Percentiles rank a stretch among this genome's conserved stretches.
phyloP scores from a whole-genome alignment of 495 filamentous ascomycete genomes.

The Talaromyces adpressus region DNA sequence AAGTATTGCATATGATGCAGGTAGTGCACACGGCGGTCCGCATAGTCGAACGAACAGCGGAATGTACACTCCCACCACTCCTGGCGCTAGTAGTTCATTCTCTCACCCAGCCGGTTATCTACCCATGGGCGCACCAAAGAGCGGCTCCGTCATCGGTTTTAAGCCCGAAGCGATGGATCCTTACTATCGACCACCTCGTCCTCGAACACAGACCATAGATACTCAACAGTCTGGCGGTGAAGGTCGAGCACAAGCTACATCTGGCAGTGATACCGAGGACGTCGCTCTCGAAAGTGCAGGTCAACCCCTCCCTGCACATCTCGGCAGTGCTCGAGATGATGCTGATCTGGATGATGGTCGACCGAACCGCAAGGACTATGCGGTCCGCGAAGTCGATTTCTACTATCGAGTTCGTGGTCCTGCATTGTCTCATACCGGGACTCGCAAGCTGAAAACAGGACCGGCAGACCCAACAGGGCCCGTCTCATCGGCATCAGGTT shows the following conservation, averaged over 20 bases:
- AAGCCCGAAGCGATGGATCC: conserved; percentile 52
- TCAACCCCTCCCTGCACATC: conserved; percentile 47
- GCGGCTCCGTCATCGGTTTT: conserved; percentile 36
- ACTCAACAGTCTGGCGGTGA: conserved; percentile 29
- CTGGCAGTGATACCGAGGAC: conserved; percentile 24
- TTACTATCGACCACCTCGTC: conserved; percentile 79
- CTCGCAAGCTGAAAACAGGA: conserved; percentile 81
- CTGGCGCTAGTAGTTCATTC: conserved; percentile 59
- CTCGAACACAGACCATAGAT: conserved; percentile 54
- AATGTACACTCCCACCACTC: conserved; percentile 59
- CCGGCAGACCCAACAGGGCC: conserved; percentile 92
- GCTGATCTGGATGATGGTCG: conserved; percentile 45
- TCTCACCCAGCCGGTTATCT: conserved; percentile 56
- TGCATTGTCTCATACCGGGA: conserved; percentile 74
- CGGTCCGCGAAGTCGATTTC: conserved; percentile 87
- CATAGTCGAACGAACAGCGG: conserved; percentile 43
- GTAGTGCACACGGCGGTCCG: conserved; percentile 37
- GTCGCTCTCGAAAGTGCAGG: conserved; percentile 20
- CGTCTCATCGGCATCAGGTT: conserved; percentile 78
- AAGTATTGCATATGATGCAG: conserved; percentile 39
- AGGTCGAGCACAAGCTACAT: conserved; percentile 35
- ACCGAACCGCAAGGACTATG: conserved; percentile 68
- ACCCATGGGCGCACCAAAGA: conserved; percentile 31
- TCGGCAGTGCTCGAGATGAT: conserved; percentile 45
- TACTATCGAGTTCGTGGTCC: conserved; percentile 89